Percentiles rank a stretch among this genome's conserved stretches.
Evolutionary conservation across 768 basidiomycete genomes (phyloP).

Genomic region (Pholiota conissans): DNA sequence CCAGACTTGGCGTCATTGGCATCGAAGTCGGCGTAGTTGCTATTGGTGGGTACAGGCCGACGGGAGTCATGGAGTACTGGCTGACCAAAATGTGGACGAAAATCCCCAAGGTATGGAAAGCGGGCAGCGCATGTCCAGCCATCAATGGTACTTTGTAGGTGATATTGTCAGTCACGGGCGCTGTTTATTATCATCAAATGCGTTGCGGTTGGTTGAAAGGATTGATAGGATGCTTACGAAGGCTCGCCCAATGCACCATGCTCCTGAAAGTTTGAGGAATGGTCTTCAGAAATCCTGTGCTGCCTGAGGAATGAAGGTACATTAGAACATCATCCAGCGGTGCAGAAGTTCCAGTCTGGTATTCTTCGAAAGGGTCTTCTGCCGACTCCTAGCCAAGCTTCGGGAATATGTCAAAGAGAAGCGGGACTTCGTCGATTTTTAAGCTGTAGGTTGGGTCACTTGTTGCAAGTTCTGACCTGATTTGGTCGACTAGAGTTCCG

Average conservation of each 20-base stretch:
- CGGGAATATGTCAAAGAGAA: constrained; percentile 35
- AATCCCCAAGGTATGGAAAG: not conserved
- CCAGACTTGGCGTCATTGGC: constrained; percentile 34
- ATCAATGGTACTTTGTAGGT: not conserved
- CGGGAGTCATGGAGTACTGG: constrained; percentile 17
- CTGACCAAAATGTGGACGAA: constrained; percentile 6
- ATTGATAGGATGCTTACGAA: not conserved
- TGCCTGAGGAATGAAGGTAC: constrained; percentile 51
- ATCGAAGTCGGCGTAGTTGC: constrained; percentile 29
- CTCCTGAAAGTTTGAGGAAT: constrained; percentile 33
- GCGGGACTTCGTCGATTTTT: constrained; percentile 31
- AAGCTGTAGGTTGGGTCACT: constrained; percentile 21
- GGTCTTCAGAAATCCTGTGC: constrained; percentile 46
- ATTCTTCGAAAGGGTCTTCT: constrained; percentile 28
- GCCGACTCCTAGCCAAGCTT: constrained; percentile 34
- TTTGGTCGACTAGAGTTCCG: constrained; percentile 25
- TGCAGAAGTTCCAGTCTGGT: constrained; percentile 13
- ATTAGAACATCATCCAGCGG: constrained; percentile 25
- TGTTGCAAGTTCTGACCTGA: constrained; percentile 22
- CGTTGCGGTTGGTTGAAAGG: not conserved
- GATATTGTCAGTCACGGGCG: not conserved
- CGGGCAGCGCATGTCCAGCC: not conserved
- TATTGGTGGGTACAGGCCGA: constrained; percentile 18
- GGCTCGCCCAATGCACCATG: constrained; percentile 29
- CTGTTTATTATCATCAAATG: not conserved